Base-by-base conservation (phyloP, 2,329 filamentous ascomycete species). In the Colletotrichum kahawae region DNA sequence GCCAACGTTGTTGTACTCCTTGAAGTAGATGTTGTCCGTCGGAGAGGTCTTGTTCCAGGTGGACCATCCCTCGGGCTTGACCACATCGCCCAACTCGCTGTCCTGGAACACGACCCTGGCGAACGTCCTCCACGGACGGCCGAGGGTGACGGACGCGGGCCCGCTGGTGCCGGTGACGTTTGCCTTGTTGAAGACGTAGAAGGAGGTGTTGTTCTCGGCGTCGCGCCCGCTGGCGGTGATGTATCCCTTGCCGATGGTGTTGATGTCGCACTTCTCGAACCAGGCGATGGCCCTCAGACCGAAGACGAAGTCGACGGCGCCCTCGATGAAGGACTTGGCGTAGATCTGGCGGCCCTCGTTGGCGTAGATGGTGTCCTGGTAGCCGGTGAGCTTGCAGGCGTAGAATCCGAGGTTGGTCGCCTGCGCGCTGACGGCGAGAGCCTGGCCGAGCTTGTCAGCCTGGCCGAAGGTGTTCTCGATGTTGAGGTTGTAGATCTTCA, bases 251-350 rank as follows among this genome's bases (percentile, higher is more conserved):
- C 82, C 80, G 7, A 88, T 81, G 33, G 89, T 87, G 48, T 86
- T 81, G 75, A 92, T 88, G 62, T 88, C 85, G 73, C 85, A 85
- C 76, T 70, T 89, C 69, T 90, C 87, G 76, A 92, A 90, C 90
- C 90, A 92, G 12, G 86, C 87, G 4, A 81, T 79, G 2, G 87
- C 89, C 27, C 84, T 80, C 79, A 90, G 88, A 12, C 90, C 90
- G 77, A 92, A 92, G 80, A 92, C 89, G 81, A 91, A 92, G 80
- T 92, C 90, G 7, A 88, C 88, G 1, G 89, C 89, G 51, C 90
- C 90, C 75, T 88, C 85, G 76, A 92, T 91, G 78, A 88, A 87
- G 77, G 85, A 86, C 68, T 86, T 86, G 13, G 86, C 87, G 78
- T 90, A 92, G 60, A 92, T 79, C 75, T 92, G 90, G 24, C 85